Base-by-base conservation (phyloP, 345 rosid genomes). In the Cardamine occulta region DNA sequence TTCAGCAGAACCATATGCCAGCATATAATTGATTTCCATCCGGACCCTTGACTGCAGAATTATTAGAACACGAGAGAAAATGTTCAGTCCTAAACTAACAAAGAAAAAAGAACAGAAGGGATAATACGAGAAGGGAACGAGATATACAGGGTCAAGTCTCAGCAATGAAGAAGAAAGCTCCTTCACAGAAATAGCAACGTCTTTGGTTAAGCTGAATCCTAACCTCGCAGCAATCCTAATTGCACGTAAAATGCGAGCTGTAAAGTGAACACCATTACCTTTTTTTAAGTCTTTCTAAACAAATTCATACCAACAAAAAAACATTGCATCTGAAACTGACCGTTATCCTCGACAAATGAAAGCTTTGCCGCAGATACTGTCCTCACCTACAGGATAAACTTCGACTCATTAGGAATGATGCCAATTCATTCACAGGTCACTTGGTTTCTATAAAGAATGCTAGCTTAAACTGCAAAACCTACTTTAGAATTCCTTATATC, bases 231-330 rank as follows among this genome's bases (percentile, higher is more conserved):
- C 89, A 65, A 85, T 78, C 84, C 93, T 87, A 72, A 90, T 81
- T 62, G 83, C 93, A 65, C 96, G 89, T 66, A 90, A 75, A 75
- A 88, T 90, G 75, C 88, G 90, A 84, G 93, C 90, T 87, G 89
- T 60, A 70, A 28, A 74, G 63, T 49, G 68, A 74, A 70, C 67
- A 78, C 74, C 19, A 15, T 52, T 57, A 53, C 72, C 58, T 23
- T 57, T 53, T 75, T 77, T 56, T 0, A 39, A 47, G 68, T 37
- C 40, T 29, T 62, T 29, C 37, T 53, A 64, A 61, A 26, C 32
- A 66, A 44, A 32, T 17, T 23, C 48, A 49, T 45, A 52, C 14
- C 54, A 31, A 52, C 31, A 63, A 4, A 17, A 17, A 35, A n/a
- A 19, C 21, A 70, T 35, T 77, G 71, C 51, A 68, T 68, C 32